Conservation (phyloP, 257 asterid genomes). For the Solanum bukasovii region DNA sequence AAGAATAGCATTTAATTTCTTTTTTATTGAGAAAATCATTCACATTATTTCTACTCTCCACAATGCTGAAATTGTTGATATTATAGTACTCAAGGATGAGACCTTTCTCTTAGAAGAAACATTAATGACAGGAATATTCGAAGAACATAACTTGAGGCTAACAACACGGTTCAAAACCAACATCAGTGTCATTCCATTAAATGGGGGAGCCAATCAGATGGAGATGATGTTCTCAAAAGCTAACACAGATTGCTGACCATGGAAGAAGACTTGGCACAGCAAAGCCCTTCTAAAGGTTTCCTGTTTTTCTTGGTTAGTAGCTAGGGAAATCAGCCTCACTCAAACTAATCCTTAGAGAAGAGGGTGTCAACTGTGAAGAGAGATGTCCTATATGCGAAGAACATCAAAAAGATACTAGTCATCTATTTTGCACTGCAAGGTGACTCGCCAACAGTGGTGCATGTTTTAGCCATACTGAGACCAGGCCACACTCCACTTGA, state of each 20-base stretch:
- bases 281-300: background rate
- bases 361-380: background rate
- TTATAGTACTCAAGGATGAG: background rate
- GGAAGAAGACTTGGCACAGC: background rate
- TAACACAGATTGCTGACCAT: background rate
- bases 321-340: background rate
- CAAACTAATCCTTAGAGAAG: background rate
- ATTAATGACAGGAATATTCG: background rate
- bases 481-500: background rate
- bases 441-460: background rate
- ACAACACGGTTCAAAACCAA: background rate
- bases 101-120: background rate
- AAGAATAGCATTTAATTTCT: background rate
- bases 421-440: background rate
- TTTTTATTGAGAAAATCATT: background rate
- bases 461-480: background rate
- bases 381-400: background rate
- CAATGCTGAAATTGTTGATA: background rate
- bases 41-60: background rate
- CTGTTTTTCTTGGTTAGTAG: background rate
- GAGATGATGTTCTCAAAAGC: background rate
- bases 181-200: background rate
- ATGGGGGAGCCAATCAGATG: background rate
- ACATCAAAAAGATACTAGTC: background rate
- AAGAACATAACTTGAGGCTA: background rate